A percentile compares a stretch with the other conserved stretches of the same genome.
Conservation (phyloP, 129 eudicot species). For the Smallanthus sonchifolius region DNA sequence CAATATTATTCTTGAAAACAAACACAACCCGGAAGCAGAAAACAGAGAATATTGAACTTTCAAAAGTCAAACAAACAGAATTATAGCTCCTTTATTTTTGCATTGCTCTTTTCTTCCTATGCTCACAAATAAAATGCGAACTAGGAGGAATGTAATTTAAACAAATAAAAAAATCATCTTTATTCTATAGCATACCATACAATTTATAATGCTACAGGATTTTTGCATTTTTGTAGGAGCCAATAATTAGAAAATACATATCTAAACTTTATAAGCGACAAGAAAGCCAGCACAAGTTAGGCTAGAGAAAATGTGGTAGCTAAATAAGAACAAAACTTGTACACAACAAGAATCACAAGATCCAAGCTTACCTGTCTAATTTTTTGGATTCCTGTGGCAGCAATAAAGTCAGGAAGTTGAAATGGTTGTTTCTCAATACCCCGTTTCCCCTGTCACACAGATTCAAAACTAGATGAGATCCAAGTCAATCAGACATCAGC, state of each 20-base stretch:
- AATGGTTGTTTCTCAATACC: conserved; percentile 98
- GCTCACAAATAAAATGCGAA: background rate
- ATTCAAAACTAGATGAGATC: conserved; percentile 45
- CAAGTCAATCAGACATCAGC: background rate
- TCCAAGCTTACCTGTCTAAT: conserved; percentile 79
- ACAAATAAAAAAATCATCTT: background rate
- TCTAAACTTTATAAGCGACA: no score
- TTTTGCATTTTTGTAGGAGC: background rate
- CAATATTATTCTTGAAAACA: background rate
- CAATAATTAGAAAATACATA: background rate
- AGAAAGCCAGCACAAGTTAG: background rate
- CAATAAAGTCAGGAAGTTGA: conserved; percentile 98
- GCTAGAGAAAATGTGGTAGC: background rate
- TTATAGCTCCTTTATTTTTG: background rate
- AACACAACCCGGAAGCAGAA: background rate
- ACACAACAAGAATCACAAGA: conserved; percentile 9
- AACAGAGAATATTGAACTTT: background rate
- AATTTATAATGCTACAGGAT: background rate
- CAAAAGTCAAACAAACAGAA: background rate
- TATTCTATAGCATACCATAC: background rate
- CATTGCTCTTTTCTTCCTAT: background rate
- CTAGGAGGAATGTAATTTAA: background rate
- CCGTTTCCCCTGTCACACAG: conserved; percentile 88
- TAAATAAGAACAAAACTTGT: background rate
- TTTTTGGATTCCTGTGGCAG: conserved; percentile 98